Evolutionary conservation across 352 stramenopile genomes (phyloP), one percentile per base, ranked within the genome.

Genomic region (Phytophthora sp.): DNA sequence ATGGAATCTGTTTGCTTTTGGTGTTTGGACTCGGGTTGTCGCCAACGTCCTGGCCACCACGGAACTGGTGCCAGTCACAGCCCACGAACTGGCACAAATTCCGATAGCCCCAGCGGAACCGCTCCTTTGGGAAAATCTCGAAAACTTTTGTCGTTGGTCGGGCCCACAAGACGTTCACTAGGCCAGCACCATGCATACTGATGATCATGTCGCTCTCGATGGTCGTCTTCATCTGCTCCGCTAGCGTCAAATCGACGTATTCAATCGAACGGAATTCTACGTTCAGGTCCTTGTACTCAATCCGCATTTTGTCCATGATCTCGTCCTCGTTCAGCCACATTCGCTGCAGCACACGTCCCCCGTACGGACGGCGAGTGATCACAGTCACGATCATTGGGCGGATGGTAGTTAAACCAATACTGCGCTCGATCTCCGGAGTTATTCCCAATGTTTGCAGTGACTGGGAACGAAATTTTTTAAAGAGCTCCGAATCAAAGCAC

Each of bases 171-270:
- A 93, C 76, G 45, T 95, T 95, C 3, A 91, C 82, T 50, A 95
- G 78, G 18, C 86, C 86, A 18, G 86, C 86, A 41, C 86, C 86
- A 55, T 95, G 86, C 86, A 93, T 95, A 7, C 84, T 77, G 44
- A 95, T 85, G 20, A 95, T 82, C 30, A 95, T 74, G 55, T 92
- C 84, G 45, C 84, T 93, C 15, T 84, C 66, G 6, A 86, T 62
- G 21, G 86, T 84, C 20, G 78, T 67, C 5, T 57, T 58, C 74
- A 95, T 95, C 60, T 95, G 86, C 36, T 91, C 71, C 3, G 42
- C 15, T 2, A 92, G 61, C 16, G 77, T 71, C 8, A 90, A 33
- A 16, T 77, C 74, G 23, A 86, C 84, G 57, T 89, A 93, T 35
- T 95, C 86, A 26, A 92, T 24, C 1, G 75, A 82, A 29, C 84